Evolutionary conservation across 805 yeast species (phyloP).

Genomic region (Blastobotrys chiropterorum): DNA sequence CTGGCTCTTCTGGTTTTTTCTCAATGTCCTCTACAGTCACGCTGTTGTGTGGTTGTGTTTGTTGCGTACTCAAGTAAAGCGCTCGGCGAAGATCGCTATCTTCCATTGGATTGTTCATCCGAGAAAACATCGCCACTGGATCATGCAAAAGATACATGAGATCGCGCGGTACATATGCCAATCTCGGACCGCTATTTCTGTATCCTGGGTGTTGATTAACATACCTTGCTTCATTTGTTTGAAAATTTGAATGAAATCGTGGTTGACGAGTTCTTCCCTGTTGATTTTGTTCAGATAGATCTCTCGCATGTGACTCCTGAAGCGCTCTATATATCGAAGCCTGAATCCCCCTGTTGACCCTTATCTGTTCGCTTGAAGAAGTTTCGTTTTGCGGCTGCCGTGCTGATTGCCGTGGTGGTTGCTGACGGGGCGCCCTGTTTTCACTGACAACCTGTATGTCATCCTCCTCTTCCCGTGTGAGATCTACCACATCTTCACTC

Average conservation of each 20-base stretch:
- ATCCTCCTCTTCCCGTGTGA: background rate
- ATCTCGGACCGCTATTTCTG: background rate
- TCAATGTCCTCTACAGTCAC: constrained; percentile 8
- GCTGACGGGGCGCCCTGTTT: background rate
- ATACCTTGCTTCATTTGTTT: background rate
- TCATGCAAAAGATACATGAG: background rate
- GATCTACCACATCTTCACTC: background rate
- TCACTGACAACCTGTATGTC: background rate
- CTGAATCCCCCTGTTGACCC: background rate
- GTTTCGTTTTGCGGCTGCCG: background rate
- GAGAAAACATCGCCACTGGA: background rate
- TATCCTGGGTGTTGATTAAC: background rate
- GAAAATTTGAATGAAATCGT: background rate
- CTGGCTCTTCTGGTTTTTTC: constrained; percentile 7
- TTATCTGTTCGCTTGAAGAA: background rate
- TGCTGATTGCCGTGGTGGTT: background rate
- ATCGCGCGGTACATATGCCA: background rate
- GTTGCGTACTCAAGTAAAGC: background rate
- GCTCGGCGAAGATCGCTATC: constrained; percentile 3
- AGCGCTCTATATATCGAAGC: background rate
- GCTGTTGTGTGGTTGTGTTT: background rate
- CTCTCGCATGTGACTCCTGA: background rate
- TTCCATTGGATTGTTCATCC: background rate
- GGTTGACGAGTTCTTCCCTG: background rate
- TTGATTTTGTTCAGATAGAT: background rate